These are phyloP conservation scores for Macadamia tetraphylla DNA, from an alignment of 164 flowering plant genomes.

Conservation along the genomic window DNA sequence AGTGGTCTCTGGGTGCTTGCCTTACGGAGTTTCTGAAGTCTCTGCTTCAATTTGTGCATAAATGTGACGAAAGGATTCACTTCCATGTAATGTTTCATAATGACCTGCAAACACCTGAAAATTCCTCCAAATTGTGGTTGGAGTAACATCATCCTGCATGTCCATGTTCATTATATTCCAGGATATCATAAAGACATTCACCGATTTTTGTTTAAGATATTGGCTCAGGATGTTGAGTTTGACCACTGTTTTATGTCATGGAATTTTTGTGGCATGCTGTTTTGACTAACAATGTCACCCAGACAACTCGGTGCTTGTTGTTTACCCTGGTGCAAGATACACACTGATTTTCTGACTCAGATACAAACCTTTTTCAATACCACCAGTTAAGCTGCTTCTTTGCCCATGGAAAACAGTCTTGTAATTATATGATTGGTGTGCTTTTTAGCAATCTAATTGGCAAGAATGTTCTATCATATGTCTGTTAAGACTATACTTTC, in stretches of 20 bases:
- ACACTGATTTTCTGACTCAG: not conserved
- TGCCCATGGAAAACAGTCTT: not conserved
- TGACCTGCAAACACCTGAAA: not conserved
- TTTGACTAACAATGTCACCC: not conserved
- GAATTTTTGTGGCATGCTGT: too few relatives aligned
- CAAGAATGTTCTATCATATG: too few relatives aligned
- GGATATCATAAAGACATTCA: too few relatives aligned
- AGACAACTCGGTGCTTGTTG: not conserved
- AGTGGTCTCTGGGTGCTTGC: not conserved
- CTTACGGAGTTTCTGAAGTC: not conserved
- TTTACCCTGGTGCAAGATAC: not conserved
- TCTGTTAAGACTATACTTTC: not conserved
- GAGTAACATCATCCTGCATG: too few relatives aligned
- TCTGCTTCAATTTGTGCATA: not conserved
- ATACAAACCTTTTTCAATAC: not conserved
- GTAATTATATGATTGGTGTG: not conserved
- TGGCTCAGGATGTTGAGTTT: too few relatives aligned
- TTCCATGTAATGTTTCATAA: too few relatives aligned
- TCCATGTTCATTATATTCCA: too few relatives aligned
- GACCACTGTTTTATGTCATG: too few relatives aligned
- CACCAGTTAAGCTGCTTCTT: not conserved
- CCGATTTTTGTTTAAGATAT: too few relatives aligned
- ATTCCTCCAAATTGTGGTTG: not conserved
- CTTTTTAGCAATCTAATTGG: not conserved
- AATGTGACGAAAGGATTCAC: too few relatives aligned